phyloP scores from a whole-genome alignment of 2,329 filamentous ascomycete genomes.

The Trichoderma simmonsii region DNA sequence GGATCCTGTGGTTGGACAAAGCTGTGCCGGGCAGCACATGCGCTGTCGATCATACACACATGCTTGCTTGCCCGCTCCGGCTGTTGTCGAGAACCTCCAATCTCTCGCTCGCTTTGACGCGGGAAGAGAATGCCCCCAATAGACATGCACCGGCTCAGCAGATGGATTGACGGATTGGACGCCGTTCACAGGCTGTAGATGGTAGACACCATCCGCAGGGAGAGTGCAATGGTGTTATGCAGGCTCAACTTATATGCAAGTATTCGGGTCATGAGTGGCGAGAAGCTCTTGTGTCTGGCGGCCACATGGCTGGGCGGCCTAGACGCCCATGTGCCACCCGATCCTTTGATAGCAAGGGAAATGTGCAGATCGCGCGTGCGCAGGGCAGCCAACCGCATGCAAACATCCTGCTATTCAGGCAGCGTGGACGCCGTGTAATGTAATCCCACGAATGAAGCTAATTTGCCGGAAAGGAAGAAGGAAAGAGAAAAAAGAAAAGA shows the following conservation, averaged over 20 bases:
- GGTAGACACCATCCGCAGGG: slow-evolving; percentile 1
- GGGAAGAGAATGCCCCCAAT: neutral
- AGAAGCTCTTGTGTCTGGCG: slow-evolving; percentile 1
- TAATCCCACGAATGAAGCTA: neutral
- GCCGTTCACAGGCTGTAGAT: neutral
- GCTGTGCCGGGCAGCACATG: neutral
- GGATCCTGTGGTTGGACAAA: neutral
- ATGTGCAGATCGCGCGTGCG: slow-evolving; percentile 6
- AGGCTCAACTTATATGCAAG: slow-evolving; percentile 3
- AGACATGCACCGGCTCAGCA: neutral
- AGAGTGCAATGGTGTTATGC: neutral
- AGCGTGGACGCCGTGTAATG: neutral
- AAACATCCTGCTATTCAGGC: neutral
- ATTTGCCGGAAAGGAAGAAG: neutral
- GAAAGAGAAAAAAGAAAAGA: neutral
- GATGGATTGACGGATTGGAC: neutral
- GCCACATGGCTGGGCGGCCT: slow-evolving; percentile 9
- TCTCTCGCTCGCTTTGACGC: neutral
- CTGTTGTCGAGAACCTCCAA: neutral
- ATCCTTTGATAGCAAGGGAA: slow-evolving; percentile 3
- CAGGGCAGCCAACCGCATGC: slow-evolving; percentile 9
- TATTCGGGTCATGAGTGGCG: slow-evolving; percentile 13
- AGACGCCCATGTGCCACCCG: slow-evolving; percentile 16
- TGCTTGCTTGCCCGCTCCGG: neutral
- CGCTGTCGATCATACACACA: slow-evolving; percentile 6